Conservation (phyloP, 768 basidiomycete species). For the Mycena rosella region DNA sequence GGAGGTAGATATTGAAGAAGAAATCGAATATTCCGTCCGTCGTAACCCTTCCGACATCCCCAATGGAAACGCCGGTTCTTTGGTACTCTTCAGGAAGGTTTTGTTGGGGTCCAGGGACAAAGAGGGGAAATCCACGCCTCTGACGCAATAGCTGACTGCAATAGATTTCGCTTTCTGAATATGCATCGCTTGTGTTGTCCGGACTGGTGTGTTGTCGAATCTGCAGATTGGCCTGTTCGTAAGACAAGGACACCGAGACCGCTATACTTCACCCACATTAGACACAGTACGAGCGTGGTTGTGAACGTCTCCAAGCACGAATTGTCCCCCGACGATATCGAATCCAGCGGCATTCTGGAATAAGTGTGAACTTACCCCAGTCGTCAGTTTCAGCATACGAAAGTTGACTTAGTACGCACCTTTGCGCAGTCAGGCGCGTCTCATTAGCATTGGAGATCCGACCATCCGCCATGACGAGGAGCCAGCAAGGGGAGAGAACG, state of each 20-base stretch:
- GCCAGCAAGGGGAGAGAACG: neutral
- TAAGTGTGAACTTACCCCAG: no score
- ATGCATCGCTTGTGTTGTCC: neutral
- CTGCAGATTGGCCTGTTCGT: neutral
- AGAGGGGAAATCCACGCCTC: slow-evolving; percentile 47
- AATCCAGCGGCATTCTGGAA: no score
- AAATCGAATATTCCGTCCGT: slow-evolving; percentile 46
- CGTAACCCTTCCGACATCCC: slow-evolving; percentile 50
- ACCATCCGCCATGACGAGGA: neutral
- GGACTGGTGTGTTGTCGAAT: neutral
- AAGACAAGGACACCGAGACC: neutral
- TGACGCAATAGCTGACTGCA: slow-evolving; percentile 22
- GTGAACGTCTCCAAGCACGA: neutral
- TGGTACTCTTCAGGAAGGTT: slow-evolving; percentile 35
- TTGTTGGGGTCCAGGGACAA: slow-evolving; percentile 43
- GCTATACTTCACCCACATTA: neutral
- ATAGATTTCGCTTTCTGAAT: slow-evolving; percentile 22
- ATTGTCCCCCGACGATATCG: neutral
- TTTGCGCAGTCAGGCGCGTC: neutral
- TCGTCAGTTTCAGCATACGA: no score
- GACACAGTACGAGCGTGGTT: neutral
- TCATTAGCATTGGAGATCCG: neutral
- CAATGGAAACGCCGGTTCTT: slow-evolving; percentile 44
- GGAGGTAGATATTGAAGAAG: no score
- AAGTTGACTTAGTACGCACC: no score